phyloP scores from a whole-genome alignment of 1,284 basidiomycete species.

The Rhodofomes roseus region DNA sequence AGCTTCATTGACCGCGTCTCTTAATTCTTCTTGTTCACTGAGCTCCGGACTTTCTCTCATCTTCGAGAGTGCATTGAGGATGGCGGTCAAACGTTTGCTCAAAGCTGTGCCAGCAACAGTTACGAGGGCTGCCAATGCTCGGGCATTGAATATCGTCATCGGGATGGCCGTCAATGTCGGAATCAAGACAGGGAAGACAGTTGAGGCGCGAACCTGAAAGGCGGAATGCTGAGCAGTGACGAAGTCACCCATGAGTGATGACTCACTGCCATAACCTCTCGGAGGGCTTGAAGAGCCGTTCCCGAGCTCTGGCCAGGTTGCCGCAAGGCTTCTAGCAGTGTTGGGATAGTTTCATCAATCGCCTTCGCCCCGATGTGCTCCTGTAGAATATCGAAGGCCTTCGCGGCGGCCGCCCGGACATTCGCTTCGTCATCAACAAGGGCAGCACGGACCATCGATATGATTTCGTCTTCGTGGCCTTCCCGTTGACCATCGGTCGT shows the following conservation, averaged over 20 bases:
- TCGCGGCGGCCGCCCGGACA: conserved; percentile 91
- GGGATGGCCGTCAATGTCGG: conserved; percentile 89
- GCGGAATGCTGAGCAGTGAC: conserved; percentile 1
- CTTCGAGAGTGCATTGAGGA: conserved; percentile 75
- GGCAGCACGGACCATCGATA: conserved; percentile 80
- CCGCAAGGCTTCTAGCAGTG: conserved; percentile 87
- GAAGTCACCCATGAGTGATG: neutral
- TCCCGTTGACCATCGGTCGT: conserved; percentile 86
- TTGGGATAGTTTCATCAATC: conserved; percentile 96
- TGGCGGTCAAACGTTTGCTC: conserved; percentile 76
- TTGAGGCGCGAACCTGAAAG: conserved; percentile 77
- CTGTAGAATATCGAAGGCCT: conserved; percentile 92
- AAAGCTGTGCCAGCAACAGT: conserved; percentile 91
- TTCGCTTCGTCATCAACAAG: conserved; percentile 86
- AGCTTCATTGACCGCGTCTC: conserved; percentile 73
- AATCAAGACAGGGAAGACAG: conserved; percentile 97
- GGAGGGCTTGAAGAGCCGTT: conserved; percentile 91
- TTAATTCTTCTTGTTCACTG: conserved; percentile 67
- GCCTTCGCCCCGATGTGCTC: conserved; percentile 88
- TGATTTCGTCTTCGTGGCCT: conserved; percentile 88
- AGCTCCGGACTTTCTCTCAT: conserved; percentile 57
- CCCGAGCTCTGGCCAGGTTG: conserved; percentile 89
- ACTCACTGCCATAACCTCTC: conserved; percentile 91
- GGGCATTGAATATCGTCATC: conserved; percentile 95
- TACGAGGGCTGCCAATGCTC: conserved; percentile 86